Evolutionary conservation across 2,329 filamentous ascomycete genomes (phyloP).

Genomic region (Leptographium galeiforme): DNA sequence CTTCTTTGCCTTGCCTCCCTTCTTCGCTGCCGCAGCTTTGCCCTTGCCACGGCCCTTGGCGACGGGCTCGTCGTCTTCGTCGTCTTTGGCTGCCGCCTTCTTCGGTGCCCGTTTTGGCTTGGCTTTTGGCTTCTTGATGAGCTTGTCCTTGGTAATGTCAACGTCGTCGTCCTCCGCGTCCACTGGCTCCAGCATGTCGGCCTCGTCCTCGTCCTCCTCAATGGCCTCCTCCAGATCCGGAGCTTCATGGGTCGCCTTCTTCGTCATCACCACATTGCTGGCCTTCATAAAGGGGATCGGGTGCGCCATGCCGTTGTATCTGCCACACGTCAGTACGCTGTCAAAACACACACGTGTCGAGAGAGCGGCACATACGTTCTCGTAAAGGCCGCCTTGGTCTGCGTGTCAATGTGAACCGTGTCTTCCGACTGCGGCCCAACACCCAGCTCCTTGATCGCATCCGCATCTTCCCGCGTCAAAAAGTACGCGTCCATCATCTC

Average conservation of each 20-base stretch:
- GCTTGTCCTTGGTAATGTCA: slow-evolving; percentile 91
- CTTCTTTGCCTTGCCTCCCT: slow-evolving; percentile 10
- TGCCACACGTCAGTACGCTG: slow-evolving; percentile 19
- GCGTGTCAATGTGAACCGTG: slow-evolving; percentile 62
- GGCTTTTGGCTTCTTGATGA: slow-evolving; percentile 81
- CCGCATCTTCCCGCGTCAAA: slow-evolving; percentile 87
- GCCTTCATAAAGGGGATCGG: slow-evolving; percentile 96
- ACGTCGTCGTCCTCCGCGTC: slow-evolving; percentile 61
- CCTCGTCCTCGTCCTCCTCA: slow-evolving; percentile 72
- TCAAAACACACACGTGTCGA: not conserved
- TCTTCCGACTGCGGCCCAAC: slow-evolving; percentile 73
- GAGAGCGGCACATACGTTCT: slow-evolving; percentile 41
- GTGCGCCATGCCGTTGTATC: slow-evolving; percentile 76
- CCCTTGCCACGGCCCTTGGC: slow-evolving; percentile 20
- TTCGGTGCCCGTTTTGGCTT: slow-evolving; percentile 33
- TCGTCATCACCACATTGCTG: slow-evolving; percentile 58
- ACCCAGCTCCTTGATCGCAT: slow-evolving; percentile 81
- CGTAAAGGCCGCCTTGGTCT: slow-evolving; percentile 83
- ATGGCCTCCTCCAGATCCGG: slow-evolving; percentile 95
- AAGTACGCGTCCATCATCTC: slow-evolving; percentile 96
- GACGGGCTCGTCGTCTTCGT: slow-evolving; percentile 39
- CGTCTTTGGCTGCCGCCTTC: slow-evolving; percentile 26
- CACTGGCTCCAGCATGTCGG: slow-evolving; percentile 44
- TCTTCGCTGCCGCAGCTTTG: slow-evolving; percentile 22
- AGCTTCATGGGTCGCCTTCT: slow-evolving; percentile 58